Base-by-base conservation (phyloP, 1,284 basidiomycete genomes). In the Hemileia vastatrix region DNA sequence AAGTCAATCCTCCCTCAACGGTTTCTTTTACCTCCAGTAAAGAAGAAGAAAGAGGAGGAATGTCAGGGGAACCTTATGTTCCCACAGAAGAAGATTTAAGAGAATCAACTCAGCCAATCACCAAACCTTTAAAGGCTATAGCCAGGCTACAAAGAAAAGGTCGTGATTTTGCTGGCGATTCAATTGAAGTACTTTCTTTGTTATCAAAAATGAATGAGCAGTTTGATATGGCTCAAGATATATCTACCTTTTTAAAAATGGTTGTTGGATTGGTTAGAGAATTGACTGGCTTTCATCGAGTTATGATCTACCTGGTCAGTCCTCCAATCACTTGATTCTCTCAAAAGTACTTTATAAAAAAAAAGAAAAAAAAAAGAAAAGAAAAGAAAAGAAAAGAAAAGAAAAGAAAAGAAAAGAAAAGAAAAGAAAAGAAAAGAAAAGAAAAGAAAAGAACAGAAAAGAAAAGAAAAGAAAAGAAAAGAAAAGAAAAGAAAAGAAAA, bases 171-270 rank as follows among this genome's bases (percentile, higher is more conserved):
- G 63, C 78, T 13, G 81, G 83, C 0, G 86, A 85, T 6, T 85
- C 86, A 76, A 77, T 90, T 83, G 87, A 90, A 70, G 81, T 89
- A 1, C 86, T 90, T 66, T 83, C 86, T 0, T 83, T 91, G 5
- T 83, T 91, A 70, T 81, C 83, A 27, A 87, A 92, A 75, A 86
- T 90, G 71, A 90, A 90, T 74, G 87, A 91, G 67, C 89, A 92
- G 75, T 81, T 91, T 4, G 83, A 83, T 0, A 80, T 81, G 3
- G 85, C 88, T 1, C 78, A 81, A 0, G 85, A 89, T 67, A 75
- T 92, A 56, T 83, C 86, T 6, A 78, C 78, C 15, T 89, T 90
- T 73, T 77, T 91, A 71, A 87, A 89, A 63, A 81, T 91, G 57
- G 83, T 84, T 0, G 88, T 88, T 4, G 88, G 88, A 2, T 81